A percentile compares a stretch with the other conserved stretches of the same genome.
These are phyloP conservation scores for Entomortierella parvispora DNA, from an alignment of 192 early-diverging fungal species.

Conservation along the genomic window DNA sequence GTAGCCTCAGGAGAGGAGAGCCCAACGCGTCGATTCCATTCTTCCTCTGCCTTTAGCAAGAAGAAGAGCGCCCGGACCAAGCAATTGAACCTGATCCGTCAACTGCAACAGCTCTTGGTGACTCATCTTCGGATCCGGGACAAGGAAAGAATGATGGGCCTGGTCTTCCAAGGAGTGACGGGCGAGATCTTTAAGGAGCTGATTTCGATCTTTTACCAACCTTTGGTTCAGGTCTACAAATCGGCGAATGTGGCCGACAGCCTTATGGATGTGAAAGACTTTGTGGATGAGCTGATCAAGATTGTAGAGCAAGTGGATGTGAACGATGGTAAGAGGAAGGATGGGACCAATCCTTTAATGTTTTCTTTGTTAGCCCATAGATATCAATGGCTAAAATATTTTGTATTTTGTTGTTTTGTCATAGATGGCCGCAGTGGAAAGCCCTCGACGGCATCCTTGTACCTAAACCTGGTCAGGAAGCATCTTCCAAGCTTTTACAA, in stretches of 20 bases:
- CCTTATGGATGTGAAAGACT: slow-evolving; percentile 57
- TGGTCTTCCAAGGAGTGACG: slow-evolving; percentile 63
- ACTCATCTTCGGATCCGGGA: slow-evolving; percentile 60
- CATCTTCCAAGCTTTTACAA: slow-evolving; percentile 64
- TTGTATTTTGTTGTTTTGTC: no score
- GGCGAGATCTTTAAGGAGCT: slow-evolving; percentile 65
- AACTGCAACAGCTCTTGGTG: slow-evolving; percentile 56
- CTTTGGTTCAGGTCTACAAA: slow-evolving; percentile 66
- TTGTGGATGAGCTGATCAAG: slow-evolving; percentile 64
- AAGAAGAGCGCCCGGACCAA: not conserved
- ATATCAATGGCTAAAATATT: no score
- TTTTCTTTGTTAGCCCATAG: slow-evolving; percentile 10
- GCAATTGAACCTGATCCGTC: slow-evolving; percentile 32
- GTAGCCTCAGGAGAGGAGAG: no score
- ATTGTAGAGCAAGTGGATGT: slow-evolving; percentile 57
- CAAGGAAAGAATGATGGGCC: slow-evolving; percentile 57
- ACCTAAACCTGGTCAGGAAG: slow-evolving; percentile 55
- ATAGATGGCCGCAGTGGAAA: slow-evolving; percentile 13
- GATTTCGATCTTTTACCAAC: slow-evolving; percentile 66
- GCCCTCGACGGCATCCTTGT: slow-evolving; percentile 50
- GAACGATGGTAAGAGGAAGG: slow-evolving; percentile 20
- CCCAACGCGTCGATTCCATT: not conserved
- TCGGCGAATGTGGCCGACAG: slow-evolving; percentile 65
- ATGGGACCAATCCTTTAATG: not conserved
- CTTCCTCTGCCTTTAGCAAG: not conserved